Conservation (phyloP, 345 rosid genomes). For the Balakata baccata region DNA sequence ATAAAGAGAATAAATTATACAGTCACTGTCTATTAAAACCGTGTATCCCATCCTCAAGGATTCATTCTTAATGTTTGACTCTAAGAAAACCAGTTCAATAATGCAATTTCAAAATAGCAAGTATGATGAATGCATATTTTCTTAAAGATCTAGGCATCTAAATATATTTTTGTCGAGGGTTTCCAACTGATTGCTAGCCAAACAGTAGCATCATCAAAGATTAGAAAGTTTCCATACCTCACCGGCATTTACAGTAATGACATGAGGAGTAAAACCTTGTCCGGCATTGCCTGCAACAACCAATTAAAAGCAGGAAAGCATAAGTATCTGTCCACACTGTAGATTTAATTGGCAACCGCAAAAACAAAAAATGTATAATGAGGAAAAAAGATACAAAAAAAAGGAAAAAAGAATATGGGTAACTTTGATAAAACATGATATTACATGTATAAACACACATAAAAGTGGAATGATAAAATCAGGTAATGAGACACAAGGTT, state of each 20-base stretch:
- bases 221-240: constrained; percentile 52
- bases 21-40: not conserved
- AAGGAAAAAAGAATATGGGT: not conserved
- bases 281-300: constrained; percentile 61
- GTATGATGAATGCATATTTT: not conserved
- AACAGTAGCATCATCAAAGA: not conserved
- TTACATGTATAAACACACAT: not conserved
- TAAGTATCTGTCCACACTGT: constrained; percentile 2
- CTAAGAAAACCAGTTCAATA: not conserved
- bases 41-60: not conserved
- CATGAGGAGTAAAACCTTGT: constrained; percentile 73
- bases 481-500: not conserved
- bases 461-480: not conserved
- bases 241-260: constrained; percentile 66
- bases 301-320: constrained; percentile 3
- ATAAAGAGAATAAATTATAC: not conserved
- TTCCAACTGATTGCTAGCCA: not conserved
- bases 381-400: not conserved
- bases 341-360: not conserved
- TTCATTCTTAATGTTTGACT: not conserved
- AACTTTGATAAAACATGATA: not conserved
- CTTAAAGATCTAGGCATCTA: not conserved
- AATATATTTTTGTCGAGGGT: not conserved
- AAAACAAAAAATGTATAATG: not conserved
- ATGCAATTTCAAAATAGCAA: not conserved